phyloP scores from a whole-genome alignment of 306 rosid genomes.

The Trifolium dubium region DNA sequence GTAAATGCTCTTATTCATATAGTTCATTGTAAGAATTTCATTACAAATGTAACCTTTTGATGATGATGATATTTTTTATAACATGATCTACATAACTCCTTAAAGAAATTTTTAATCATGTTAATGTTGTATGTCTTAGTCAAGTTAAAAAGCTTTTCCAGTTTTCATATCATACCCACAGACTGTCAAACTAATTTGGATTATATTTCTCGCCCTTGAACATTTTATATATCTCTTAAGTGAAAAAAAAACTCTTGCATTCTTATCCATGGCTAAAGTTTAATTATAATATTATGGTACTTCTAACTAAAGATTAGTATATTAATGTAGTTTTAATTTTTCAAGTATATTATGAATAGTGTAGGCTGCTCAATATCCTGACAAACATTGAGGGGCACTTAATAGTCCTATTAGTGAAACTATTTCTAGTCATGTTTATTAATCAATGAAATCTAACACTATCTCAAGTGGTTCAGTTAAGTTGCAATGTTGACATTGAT shows the following conservation, averaged over 20 bases:
- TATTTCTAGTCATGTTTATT: background rate
- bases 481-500: conserved; percentile 4
- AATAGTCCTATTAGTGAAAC: background rate
- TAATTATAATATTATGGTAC: background rate
- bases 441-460: background rate
- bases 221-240: background rate
- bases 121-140: conserved; percentile 16
- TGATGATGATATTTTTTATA: conserved; percentile 7
- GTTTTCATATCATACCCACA: conserved; percentile 12
- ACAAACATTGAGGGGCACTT: background rate
- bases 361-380: background rate
- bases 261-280: background rate
- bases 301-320: background rate
- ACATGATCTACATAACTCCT: background rate
- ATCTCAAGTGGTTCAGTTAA: background rate
- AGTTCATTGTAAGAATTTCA: conserved; percentile 22
- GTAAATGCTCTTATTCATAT: conserved; percentile 47
- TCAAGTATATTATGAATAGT: background rate
- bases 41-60: background rate
- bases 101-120: too few species aligned
- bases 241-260: background rate
- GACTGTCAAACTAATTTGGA: background rate
- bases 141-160: conserved; percentile 13
- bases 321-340: background rate
- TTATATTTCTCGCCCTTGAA: background rate